Evolutionary conservation across 352 stramenopile species (phyloP), one percentile per base, ranked within the genome.

Genomic region (Pythium phragmiticola): DNA sequence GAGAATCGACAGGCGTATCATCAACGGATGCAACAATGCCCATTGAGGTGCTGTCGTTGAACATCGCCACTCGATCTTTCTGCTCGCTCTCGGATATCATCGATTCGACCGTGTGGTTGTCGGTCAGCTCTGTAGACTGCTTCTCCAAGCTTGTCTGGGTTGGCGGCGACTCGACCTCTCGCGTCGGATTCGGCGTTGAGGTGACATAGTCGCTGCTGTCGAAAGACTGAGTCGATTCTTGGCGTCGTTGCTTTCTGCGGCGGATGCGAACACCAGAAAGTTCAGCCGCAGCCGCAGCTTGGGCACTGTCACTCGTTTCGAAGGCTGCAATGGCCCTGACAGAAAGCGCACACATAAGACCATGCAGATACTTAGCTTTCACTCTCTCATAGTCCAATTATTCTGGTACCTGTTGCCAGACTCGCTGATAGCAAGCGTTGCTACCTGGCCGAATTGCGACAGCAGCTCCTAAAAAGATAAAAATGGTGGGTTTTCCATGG

Each of bases 271-370:
- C 17, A 26, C 33, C 41, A 33, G 63, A 54, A 37, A 70, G 58
- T 12, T 58, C 42, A 33, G 72, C 64, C 23, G 19, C 30, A 11
- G 68, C 66, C 30, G 75, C 75, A 33, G 50, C 42, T 37, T 65
- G 51, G 13, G 70, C 72, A 26, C 53, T 56, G 28, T 63, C 62
- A 41, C 55, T 45, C 55, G 42, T 60, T 16, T 14, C 5, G 46
- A 74, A 82, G 7, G 75, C 72, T 13, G 77, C 53, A 17, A 82
- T 78, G 17, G 75, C 75, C 54, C 60, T 72, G 12, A 6, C n/a
- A 36, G 5, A 13, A 58, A 57, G 7, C 16, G 17, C 39, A 16
- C 3, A 58, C 7, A 6, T 13, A 47, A 46, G 36, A 56, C 7
- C 19, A 26, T 36, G 16, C 4, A 30, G 26, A 30, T 23, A 49